Evolutionary conservation across 345 rosid species (phyloP).

Genomic region (Populus davidiana): DNA sequence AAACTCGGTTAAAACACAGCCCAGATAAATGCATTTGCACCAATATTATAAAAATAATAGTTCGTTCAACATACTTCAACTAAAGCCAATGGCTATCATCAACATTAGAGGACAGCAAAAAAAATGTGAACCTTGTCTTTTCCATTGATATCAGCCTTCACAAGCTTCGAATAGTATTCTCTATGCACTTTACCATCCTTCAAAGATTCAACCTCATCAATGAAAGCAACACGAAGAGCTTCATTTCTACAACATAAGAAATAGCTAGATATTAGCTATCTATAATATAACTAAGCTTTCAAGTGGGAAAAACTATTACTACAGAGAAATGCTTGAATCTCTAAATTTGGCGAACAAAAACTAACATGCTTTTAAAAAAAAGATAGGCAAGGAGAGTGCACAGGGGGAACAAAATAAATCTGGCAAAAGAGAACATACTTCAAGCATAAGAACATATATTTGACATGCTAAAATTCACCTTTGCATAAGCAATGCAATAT

Average conservation of each 20-base stretch:
- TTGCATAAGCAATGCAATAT: slow-evolving; percentile 93
- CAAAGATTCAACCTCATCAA: slow-evolving; percentile 80
- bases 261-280: slow-evolving; percentile 9
- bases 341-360: background rate
- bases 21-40: no score
- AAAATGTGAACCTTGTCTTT: slow-evolving; percentile 71
- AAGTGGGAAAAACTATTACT: background rate
- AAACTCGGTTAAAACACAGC: no score
- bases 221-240: slow-evolving; percentile 97
- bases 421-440: no score
- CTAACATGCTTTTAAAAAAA: background rate
- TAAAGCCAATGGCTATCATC: background rate
- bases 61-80: no score
- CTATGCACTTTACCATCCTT: slow-evolving; percentile 67
- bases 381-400: background rate
- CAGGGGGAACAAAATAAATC: no score
- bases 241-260: slow-evolving; percentile 65
- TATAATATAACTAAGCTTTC: background rate
- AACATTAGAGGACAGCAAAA: background rate
- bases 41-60: no score
- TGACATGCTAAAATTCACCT: slow-evolving; percentile 38
- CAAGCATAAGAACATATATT: no score
- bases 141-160: slow-evolving; percentile 92
- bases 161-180: slow-evolving; percentile 86
- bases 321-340: background rate